phyloP scores from a whole-genome alignment of 495 filamentous ascomycete species.

The Aspergillus ellipticus region DNA sequence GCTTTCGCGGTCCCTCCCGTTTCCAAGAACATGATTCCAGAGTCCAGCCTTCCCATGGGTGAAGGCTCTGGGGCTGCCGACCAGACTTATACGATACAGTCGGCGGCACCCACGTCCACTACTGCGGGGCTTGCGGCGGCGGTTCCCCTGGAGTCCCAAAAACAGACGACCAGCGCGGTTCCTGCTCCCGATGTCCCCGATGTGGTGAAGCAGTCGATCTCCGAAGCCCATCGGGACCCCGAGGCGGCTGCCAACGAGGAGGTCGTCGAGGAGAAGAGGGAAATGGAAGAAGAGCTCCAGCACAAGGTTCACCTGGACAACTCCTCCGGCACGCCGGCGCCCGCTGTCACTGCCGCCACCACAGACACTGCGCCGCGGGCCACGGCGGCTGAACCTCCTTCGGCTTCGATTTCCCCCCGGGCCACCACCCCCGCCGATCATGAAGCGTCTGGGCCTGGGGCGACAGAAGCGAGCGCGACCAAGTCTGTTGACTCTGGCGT shows the following conservation, averaged over 20 bases:
- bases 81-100: constrained; percentile 59
- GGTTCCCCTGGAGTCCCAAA: constrained; percentile 62
- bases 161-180: constrained; percentile 45
- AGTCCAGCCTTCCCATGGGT: constrained; percentile 77
- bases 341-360: constrained; percentile 30
- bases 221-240: constrained; percentile 57
- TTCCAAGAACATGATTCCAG: constrained; percentile 68
- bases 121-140: constrained; percentile 67
- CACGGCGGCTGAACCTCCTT: constrained; percentile 20
- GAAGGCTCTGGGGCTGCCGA: constrained; percentile 23
- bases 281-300: constrained; percentile 65
- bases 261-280: constrained; percentile 74
- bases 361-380: constrained; percentile 37
- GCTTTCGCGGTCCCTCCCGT: constrained; percentile 60
- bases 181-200: constrained; percentile 59
- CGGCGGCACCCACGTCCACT: constrained; percentile 64
- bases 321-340: constrained; percentile 50
- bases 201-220: constrained; percentile 69
- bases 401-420: constrained; percentile 42
- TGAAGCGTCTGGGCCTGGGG: constrained; percentile 10
- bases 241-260: constrained; percentile 67
- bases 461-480: constrained; percentile 17
- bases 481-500: constrained; percentile 2
- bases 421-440: constrained; percentile 32
- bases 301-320: constrained; percentile 48